These are phyloP conservation scores for Trichosporon ovoides DNA, from an alignment of 1,284 basidiomycete genomes.

Conservation along the genomic window DNA sequence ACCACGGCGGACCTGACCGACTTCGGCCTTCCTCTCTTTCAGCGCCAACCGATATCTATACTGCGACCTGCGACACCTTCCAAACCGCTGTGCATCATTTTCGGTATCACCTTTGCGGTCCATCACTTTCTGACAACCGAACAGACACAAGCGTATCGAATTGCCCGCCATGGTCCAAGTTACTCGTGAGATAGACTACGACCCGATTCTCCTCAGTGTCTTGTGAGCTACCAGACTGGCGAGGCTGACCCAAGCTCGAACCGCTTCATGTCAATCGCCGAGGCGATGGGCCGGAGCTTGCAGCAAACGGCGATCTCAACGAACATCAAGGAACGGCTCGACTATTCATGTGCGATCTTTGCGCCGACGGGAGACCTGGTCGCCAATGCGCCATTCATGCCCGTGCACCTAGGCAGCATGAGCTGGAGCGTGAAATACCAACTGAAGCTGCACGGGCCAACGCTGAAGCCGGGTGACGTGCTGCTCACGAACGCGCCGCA, in stretches of 20 bases:
- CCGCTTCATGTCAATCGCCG: slow-evolving; percentile 41
- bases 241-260: slow-evolving; percentile 11
- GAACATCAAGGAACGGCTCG: slow-evolving; percentile 46
- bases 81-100: too few species aligned
- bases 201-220: slow-evolving; percentile 35
- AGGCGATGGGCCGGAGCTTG: slow-evolving; percentile 53
- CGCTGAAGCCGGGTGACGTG: slow-evolving; percentile 49
- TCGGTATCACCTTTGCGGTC: too few species aligned
- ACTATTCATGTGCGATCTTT: slow-evolving; percentile 54
- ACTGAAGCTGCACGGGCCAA: slow-evolving; percentile 39
- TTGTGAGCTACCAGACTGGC: slow-evolving; percentile 23
- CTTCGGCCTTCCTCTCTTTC: too few species aligned
- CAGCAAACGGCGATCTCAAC: slow-evolving; percentile 52
- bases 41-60: too few species aligned
- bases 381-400: slow-evolving; percentile 54
- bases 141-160: background rate
- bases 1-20: background rate
- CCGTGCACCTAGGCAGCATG: slow-evolving; percentile 52
- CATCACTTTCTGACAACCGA: background rate
- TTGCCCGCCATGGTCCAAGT: background rate
- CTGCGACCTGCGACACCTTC: too few species aligned
- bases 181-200: slow-evolving; percentile 17
- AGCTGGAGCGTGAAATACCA: slow-evolving; percentile 46
- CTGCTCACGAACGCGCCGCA: slow-evolving; percentile 51
- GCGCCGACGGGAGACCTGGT: slow-evolving; percentile 50